phyloP scores from a whole-genome alignment of 306 rosid genomes.

The Parietaria judaica region DNA sequence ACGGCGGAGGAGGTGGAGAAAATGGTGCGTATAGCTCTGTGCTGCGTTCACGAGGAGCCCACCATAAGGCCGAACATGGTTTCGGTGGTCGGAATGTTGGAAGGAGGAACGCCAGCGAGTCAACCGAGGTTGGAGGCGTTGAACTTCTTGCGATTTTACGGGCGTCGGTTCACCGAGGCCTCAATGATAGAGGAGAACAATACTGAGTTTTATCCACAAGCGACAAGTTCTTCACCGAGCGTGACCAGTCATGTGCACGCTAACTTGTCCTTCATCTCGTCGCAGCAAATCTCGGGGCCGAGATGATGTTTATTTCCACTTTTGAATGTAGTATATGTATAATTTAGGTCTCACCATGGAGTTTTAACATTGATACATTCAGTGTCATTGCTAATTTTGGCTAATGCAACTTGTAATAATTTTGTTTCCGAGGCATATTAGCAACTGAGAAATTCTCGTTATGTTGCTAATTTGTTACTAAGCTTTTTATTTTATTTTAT shows the following conservation, averaged over 20 bases:
- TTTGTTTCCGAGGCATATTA: too few species aligned
- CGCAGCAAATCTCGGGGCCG: constrained; percentile 81
- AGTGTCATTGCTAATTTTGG: constrained; percentile 3
- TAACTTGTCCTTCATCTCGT: constrained; percentile 56
- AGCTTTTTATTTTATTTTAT: background rate
- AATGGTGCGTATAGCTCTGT: constrained; percentile 61
- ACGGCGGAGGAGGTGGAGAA: constrained; percentile 58
- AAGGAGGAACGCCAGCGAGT: constrained; percentile 55
- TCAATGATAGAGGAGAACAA: constrained; percentile 47
- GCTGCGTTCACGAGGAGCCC: constrained; percentile 90
- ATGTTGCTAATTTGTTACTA: background rate
- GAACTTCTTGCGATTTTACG: constrained; percentile 75
- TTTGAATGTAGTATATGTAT: constrained; percentile 1
- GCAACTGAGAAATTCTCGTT: background rate
- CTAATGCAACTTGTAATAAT: constrained; percentile 3
- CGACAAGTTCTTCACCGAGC: constrained; percentile 25
- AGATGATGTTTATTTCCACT: constrained; percentile 40
- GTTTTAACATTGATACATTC: background rate
- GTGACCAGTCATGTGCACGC: constrained; percentile 25
- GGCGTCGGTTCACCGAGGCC: constrained; percentile 68
- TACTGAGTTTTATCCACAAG: constrained; percentile 19
- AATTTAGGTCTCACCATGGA: constrained; percentile 13
- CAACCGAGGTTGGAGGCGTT: constrained; percentile 65
- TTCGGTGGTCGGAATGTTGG: constrained; percentile 69
- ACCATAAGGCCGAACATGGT: constrained; percentile 70